A percentile compares a stretch with the other conserved stretches of the same genome.
Conservation (phyloP, 352 stramenopile genomes). For the Nothophytophthora sp. region DNA sequence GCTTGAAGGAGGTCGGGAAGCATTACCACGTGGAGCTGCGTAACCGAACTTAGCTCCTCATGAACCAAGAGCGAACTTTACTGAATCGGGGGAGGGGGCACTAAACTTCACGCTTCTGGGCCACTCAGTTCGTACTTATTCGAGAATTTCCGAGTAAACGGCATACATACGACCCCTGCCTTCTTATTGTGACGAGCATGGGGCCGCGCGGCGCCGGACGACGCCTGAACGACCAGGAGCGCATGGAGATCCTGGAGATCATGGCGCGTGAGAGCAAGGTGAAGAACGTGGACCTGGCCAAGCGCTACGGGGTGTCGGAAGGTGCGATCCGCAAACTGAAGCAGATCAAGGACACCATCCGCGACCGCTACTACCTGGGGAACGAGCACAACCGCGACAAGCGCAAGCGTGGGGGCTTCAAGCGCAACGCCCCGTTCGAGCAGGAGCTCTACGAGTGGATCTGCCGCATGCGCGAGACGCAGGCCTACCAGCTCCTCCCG, state of each 20-base stretch:
- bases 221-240: conserved; percentile 87
- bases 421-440: conserved; percentile 84
- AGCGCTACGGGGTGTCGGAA: conserved; percentile 85
- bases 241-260: conserved; percentile 89
- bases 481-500: conserved; percentile 82
- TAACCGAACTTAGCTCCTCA: too few species aligned
- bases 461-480: conserved; percentile 75
- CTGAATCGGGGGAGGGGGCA: too few species aligned
- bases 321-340: conserved; percentile 89
- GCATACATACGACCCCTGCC: not conserved
- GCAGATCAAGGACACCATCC: conserved; percentile 86
- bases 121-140: conserved; percentile 28
- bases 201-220: conserved; percentile 72
- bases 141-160: conserved; percentile 12
- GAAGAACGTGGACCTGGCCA: conserved; percentile 86
- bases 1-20: too few species aligned
- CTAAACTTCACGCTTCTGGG: too few species aligned
- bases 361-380: conserved; percentile 79
- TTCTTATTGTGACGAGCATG: conserved; percentile 46
- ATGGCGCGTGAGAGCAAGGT: conserved; percentile 80
- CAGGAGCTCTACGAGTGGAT: conserved; percentile 89
- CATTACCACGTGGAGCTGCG: too few species aligned
- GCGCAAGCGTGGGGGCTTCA: conserved; percentile 83
- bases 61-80: too few species aligned
- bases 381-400: conserved; percentile 88